Conservation (phyloP, 1,139 yeast genomes). For the Lodderomyces parapsilosis region DNA sequence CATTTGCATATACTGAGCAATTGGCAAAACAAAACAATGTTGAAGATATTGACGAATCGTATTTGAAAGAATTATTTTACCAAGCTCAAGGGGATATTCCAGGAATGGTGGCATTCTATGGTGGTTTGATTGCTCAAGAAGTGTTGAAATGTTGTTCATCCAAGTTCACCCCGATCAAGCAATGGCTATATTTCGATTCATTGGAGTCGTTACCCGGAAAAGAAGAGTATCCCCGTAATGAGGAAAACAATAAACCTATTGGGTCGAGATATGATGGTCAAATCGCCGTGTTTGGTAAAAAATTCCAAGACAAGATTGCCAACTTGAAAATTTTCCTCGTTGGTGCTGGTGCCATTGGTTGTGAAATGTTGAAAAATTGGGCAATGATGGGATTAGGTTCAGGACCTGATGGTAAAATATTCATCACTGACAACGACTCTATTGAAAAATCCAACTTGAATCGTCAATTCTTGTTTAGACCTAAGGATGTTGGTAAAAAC, state of each 20-base stretch:
- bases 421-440: conserved; percentile 89
- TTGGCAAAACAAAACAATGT: conserved; percentile 63
- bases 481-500: conserved; percentile 88
- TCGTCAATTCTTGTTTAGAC: conserved; percentile 93
- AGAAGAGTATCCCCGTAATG: conserved; percentile 58
- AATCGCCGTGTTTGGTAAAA: conserved; percentile 88
- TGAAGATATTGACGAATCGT: conserved; percentile 61
- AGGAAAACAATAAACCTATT: conserved; percentile 69
- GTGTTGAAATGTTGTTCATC: conserved; percentile 94
- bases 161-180: conserved; percentile 87
- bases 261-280: conserved; percentile 88
- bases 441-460: conserved; percentile 94
- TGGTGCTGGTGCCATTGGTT: conserved; percentile 99
- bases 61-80: conserved; percentile 70
- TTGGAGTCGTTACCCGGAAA: conserved; percentile 80
- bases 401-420: conserved; percentile 83
- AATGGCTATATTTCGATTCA: conserved; percentile 90
- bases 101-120: conserved; percentile 84
- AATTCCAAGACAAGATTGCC: conserved; percentile 68
- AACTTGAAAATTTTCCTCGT: conserved; percentile 85
- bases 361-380: conserved; percentile 98
- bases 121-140: conserved; percentile 96
- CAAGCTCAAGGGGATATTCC: conserved; percentile 94
- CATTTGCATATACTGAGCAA: conserved; percentile 59
- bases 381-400: conserved; percentile 95